Base-by-base conservation (phyloP, 495 filamentous ascomycete genomes). In the Tuber brumale region DNA sequence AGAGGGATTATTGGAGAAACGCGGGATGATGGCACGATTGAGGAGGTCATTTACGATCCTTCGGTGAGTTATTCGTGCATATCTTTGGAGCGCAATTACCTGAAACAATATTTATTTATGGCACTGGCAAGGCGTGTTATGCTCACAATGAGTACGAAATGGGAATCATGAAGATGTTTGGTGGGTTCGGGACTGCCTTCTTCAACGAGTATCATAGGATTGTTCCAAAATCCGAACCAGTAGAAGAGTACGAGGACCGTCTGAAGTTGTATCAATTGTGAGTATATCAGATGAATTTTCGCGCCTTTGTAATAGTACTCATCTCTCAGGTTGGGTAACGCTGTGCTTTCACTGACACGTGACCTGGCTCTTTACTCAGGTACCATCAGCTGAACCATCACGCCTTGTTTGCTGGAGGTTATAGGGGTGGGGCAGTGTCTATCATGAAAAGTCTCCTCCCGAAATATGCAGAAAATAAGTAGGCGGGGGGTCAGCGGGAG, bases 121-220 rank as follows among this genome's bases (percentile, higher is more conserved):
- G 42, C 39, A 2, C 12, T 35, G 57, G 57, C 31, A 90, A 89
- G 23, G 87, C 89, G 57, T 90, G 90, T 74, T 97, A 94, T 84
- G 92, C 89, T n/a, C 93, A 97, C 83, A 90, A 86, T 23, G 94
- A 97, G 86, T 97, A 90, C 85, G 94, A 97, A 82, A 82, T 95
- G 71, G 94, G 95, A 1, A 97, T 97, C 72, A 97, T 97, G 94
- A 88, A 88, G 75, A 94, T 98, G 93, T 97, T 97, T 88, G 95
- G 94, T 0, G 95, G 95, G 6, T 97, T 96, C 86, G 90, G 90
- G 31, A 81, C 84, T 0, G 81, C 77, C 9, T 97, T 96, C 79
- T 90, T 91, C 84, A 88, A 86, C 35, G 91, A 93, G 84, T 97
- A 97, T 84, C 89, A 93, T 85, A 79, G 85, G 37, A 73, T 93